Conservation (phyloP, 164 flowering plant species). For the Stephania yunnanensis region DNA sequence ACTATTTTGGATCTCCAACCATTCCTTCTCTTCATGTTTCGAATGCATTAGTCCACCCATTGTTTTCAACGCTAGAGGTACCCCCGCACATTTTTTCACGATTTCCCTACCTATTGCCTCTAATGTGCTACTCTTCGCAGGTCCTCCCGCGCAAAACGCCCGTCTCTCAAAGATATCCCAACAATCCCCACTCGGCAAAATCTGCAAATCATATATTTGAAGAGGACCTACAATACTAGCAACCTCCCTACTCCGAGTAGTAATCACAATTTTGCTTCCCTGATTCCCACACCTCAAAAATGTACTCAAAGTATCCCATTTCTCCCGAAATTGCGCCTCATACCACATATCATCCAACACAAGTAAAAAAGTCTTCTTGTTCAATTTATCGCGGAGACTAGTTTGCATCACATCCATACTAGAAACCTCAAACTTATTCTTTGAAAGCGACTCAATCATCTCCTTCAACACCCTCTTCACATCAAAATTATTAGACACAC, state of each 20-base stretch:
- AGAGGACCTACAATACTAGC: background rate
- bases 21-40: background rate
- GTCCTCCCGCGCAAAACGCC: background rate
- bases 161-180: background rate
- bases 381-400: background rate
- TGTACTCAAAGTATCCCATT: background rate
- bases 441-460: background rate
- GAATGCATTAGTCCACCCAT: background rate
- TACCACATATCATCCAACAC: conserved; percentile 8
- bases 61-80: background rate
- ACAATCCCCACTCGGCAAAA: background rate
- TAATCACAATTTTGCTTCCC: conserved; percentile 6
- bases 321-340: background rate
- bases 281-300: background rate
- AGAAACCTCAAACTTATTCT: background rate
- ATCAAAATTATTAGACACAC: conserved; percentile 1
- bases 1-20: background rate
- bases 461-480: background rate
- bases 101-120: background rate
- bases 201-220: background rate
- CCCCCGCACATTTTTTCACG: background rate
- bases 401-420: background rate
- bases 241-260: background rate
- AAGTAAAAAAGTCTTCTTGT: conserved; percentile 3
- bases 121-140: background rate